Base-by-base conservation (phyloP, 2,329 filamentous ascomycete genomes). In the Penicillium sp. region DNA sequence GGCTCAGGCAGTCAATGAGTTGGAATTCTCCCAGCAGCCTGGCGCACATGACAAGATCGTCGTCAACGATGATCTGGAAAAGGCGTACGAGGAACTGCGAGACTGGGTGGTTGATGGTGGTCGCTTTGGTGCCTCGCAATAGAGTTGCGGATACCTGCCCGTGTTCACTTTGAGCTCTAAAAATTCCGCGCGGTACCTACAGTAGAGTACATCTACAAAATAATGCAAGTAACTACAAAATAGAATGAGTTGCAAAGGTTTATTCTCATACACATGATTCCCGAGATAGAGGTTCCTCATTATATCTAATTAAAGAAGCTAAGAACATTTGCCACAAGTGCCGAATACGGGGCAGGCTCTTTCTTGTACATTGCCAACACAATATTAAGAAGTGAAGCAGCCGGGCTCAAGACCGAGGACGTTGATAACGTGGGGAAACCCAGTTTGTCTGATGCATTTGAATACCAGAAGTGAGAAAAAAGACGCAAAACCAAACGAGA, bases 1-100 rank as follows among this genome's bases (percentile, higher is more conserved):
- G 47, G 70, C 73, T 9, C 87, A 89, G 68, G 88, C 88, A 3
- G 77, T 79, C 67, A 76, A 81, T 41, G 88, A 94, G 74, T 76
- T 94, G 52, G 85, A 84, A 53, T 93, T 80, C 65, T 76, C 85
- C 37, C 78, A 83, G 69, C 80, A 78, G 2, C 79, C 81, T 0
- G 85, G 84, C 13, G 80, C 81, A 8, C 80, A 84, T 65, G 83
- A 86, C 61, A 74, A 78, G 63, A 76, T 82, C 52, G 76, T 86
- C 49, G 75, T 85, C 39, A 86, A 86, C 62, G 81, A 85, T 63
- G 78, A 83, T 58, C 60, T 84, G 48, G 79, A 83, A 51, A 75
- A 67, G 56, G 76, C 79, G 1, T 82, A 78, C 65, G 51, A 52
- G 45, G 76, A 79, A 56, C 67, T 81, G 58, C 80, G 75, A 55